These are phyloP conservation scores for Acacia acuminata DNA, from an alignment of 306 rosid species.

Conservation along the genomic window DNA sequence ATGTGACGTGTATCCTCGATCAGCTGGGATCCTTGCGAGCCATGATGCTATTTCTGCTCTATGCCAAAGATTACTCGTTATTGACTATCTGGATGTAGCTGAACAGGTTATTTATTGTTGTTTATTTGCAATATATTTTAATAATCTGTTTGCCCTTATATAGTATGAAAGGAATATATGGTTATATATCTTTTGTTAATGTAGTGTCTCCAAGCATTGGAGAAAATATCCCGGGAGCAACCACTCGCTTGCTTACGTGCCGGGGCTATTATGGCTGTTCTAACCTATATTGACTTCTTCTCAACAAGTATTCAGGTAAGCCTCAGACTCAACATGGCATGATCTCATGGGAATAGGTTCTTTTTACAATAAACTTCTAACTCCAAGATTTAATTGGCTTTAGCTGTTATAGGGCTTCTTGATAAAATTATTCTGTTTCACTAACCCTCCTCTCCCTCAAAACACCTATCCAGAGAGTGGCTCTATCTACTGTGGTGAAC, in stretches of 20 bases:
- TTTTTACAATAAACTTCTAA: neutral
- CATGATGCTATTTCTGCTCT: constrained; percentile 83
- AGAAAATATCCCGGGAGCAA: constrained; percentile 94
- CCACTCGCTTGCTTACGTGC: constrained; percentile 93
- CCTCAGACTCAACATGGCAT: constrained; percentile 22
- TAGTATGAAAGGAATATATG: constrained; percentile 22
- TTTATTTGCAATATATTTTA: constrained; percentile 5
- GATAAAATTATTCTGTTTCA: constrained; percentile 16
- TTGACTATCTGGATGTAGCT: constrained; percentile 92
- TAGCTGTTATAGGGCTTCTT: constrained; percentile 14
- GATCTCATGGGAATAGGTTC: neutral
- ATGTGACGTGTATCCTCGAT: constrained; percentile 83
- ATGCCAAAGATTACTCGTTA: constrained; percentile 75
- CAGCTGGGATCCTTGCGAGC: constrained; percentile 78
- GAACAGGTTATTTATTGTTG: constrained; percentile 70
- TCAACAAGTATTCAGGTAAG: constrained; percentile 88
- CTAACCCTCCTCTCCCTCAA: neutral
- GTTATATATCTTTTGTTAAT: constrained; percentile 27
- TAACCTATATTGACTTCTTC: constrained; percentile 84
- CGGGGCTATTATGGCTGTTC: constrained; percentile 92
- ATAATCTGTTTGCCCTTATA: neutral
- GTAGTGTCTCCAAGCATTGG: constrained; percentile 97
- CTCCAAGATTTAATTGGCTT: neutral
- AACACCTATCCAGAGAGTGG: constrained; percentile 69
- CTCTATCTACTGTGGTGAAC: constrained; percentile 92